A percentile compares a stretch with the other conserved stretches of the same genome.
phyloP scores from a whole-genome alignment of 768 basidiomycete species.

The Filobasidium floriforme region DNA sequence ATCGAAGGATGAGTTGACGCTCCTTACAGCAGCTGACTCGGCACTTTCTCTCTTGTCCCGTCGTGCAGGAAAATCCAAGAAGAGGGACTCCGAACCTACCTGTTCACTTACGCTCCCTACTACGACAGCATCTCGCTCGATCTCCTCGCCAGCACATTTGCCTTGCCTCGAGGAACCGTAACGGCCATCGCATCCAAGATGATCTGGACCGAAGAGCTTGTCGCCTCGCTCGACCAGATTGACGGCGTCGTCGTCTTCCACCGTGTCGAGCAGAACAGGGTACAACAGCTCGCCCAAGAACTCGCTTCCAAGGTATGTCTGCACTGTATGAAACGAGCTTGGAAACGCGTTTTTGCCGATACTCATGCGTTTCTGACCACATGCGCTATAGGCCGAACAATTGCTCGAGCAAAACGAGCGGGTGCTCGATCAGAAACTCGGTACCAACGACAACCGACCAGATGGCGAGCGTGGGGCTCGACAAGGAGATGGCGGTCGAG shows the following conservation, averaged over 20 bases:
- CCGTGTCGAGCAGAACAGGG: constrained; percentile 74
- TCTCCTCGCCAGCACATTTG: constrained; percentile 79
- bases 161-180: constrained; percentile 67
- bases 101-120: constrained; percentile 94
- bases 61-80: constrained; percentile 85
- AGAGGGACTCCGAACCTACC: constrained; percentile 89
- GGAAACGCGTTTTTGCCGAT: too few relatives aligned
- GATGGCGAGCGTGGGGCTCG: constrained; percentile 56
- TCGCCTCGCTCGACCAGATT: constrained; percentile 83
- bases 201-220: constrained; percentile 94
- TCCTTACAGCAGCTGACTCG: neutral
- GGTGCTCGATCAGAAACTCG: constrained; percentile 72
- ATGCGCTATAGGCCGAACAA: constrained; percentile 50
- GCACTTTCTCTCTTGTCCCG: constrained; percentile 10
- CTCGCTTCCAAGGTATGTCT: constrained; percentile 64
- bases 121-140: constrained; percentile 85
- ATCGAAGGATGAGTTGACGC: neutral
- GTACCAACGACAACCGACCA: constrained; percentile 64
- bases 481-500: constrained; percentile 57
- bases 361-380: too few relatives aligned
- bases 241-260: constrained; percentile 88
- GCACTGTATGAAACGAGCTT: neutral
- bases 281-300: constrained; percentile 80
- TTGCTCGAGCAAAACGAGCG: constrained; percentile 93
- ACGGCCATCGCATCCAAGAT: constrained; percentile 92